phyloP scores from a whole-genome alignment of 1,284 basidiomycete genomes.

The Agaricales sp. region DNA sequence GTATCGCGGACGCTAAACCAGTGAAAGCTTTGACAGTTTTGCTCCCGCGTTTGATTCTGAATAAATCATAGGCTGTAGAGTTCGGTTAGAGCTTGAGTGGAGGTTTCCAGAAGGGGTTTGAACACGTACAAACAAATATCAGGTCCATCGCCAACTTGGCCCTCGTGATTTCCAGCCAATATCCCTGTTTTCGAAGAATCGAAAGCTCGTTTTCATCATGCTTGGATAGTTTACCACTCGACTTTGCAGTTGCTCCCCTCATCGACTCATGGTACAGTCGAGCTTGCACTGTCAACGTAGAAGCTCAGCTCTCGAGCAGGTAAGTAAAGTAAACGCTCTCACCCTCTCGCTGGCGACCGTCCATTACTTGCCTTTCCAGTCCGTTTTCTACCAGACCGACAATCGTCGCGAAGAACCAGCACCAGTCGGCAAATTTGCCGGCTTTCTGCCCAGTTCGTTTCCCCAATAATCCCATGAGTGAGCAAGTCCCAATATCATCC shows the following conservation, averaged over 20 bases:
- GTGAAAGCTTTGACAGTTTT: slow-evolving; percentile 53
- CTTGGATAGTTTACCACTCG: slow-evolving; percentile 24
- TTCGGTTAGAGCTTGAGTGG: neutral
- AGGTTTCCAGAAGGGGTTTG: neutral
- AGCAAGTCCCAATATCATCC: slow-evolving; percentile 67
- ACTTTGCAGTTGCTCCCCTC: slow-evolving; percentile 59
- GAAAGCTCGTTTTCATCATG: slow-evolving; percentile 61
- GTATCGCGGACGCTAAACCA: slow-evolving; percentile 55
- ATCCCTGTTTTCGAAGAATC: slow-evolving; percentile 55
- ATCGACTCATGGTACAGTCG: slow-evolving; percentile 66
- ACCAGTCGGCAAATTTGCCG: slow-evolving; percentile 68
- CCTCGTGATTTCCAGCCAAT: slow-evolving; percentile 63
- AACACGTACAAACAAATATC: slow-evolving; percentile 69
- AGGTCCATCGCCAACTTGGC: slow-evolving; percentile 71
- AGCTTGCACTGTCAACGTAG: slow-evolving; percentile 42
- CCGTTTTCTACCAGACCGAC: slow-evolving; percentile 73
- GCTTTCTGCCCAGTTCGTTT: slow-evolving; percentile 54
- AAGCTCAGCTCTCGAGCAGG: slow-evolving; percentile 10
- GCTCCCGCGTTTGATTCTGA: slow-evolving; percentile 46
- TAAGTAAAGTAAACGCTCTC: slow-evolving; percentile 11
- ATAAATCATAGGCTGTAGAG: slow-evolving; percentile 40
- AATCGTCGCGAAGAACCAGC: slow-evolving; percentile 69
- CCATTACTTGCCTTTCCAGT: slow-evolving; percentile 61
- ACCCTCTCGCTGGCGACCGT: slow-evolving; percentile 52
- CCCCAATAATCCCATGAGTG: slow-evolving; percentile 57